Evolutionary conservation across 306 rosid species (phyloP).

Genomic region (Trifolium repens): DNA sequence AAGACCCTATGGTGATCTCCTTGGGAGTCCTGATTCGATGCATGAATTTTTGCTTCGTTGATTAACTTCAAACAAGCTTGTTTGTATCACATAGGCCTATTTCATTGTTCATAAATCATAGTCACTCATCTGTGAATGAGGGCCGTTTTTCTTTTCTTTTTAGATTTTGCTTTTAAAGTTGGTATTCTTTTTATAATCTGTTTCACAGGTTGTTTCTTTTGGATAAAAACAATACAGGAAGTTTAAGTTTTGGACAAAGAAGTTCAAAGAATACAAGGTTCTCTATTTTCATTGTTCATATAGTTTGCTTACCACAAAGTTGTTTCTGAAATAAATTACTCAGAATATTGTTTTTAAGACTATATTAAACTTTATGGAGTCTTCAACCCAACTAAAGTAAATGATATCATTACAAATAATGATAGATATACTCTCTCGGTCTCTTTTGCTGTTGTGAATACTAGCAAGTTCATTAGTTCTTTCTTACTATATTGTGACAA

Average conservation of each 20-base stretch:
- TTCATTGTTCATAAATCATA: constrained; percentile 56
- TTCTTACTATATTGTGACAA: not conserved
- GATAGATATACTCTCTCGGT: too few relatives aligned
- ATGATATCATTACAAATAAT: too few relatives aligned
- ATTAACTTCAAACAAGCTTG: constrained; percentile 38
- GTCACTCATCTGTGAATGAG: constrained; percentile 47
- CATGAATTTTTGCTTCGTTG: constrained; percentile 60
- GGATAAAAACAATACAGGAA: constrained; percentile 5
- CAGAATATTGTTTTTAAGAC: constrained; percentile 16
- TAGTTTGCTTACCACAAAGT: not conserved
- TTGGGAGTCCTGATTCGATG: constrained; percentile 63
- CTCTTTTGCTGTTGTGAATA: too few relatives aligned
- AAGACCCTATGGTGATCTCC: constrained; percentile 71
- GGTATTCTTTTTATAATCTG: constrained; percentile 13
- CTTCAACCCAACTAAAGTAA: too few relatives aligned
- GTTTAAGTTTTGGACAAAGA: constrained; percentile 37
- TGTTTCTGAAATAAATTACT: not conserved
- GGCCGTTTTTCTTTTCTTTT: not conserved
- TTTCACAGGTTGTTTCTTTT: constrained; percentile 30
- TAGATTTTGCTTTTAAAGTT: constrained; percentile 8
- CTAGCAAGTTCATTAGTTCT: too few relatives aligned
- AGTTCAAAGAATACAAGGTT: constrained; percentile 28
- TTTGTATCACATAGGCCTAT: constrained; percentile 29
- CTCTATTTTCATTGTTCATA: constrained; percentile 1
- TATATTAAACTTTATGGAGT: not conserved